Conservation (phyloP, 1,139 yeast species). For the Saccharomyces uvarum region DNA sequence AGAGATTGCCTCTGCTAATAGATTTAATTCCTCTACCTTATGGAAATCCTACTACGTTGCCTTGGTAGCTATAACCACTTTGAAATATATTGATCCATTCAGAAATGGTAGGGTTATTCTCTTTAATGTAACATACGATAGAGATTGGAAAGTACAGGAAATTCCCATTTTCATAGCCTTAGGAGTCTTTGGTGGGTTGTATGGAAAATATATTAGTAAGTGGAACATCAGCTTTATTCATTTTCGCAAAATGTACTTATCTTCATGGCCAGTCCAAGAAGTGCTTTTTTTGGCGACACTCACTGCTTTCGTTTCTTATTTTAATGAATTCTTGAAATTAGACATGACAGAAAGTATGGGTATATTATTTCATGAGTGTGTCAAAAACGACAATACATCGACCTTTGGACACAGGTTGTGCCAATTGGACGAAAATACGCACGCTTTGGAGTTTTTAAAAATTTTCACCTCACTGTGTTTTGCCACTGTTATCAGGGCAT, state of each 20-base stretch:
- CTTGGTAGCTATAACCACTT: constrained; percentile 73
- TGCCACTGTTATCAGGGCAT: constrained; percentile 68
- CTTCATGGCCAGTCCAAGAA: constrained; percentile 47
- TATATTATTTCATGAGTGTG: constrained; percentile 78
- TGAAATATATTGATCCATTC: constrained; percentile 76
- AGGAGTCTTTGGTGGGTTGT: constrained; percentile 87
- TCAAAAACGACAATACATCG: constrained; percentile 31
- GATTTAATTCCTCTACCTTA: constrained; percentile 67
- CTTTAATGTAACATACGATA: constrained; percentile 80
- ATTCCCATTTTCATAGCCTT: constrained; percentile 68
- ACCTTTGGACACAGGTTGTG: constrained; percentile 46
- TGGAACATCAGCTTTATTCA: constrained; percentile 72
- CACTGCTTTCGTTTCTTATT: constrained; percentile 74
- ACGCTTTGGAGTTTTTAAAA: constrained; percentile 21
- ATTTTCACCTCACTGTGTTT: constrained; percentile 46
- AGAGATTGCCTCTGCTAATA: constrained; percentile 35
- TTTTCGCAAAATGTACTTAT: constrained; percentile 64
- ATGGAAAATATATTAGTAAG: constrained; percentile 76
- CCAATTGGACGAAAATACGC: constrained; percentile 36
- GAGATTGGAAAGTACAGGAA: constrained; percentile 82
- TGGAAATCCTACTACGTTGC: constrained; percentile 93
- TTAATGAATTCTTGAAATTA: constrained; percentile 66
- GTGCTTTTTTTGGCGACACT: constrained; percentile 58
- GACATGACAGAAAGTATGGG: constrained; percentile 98
- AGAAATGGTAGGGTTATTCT: constrained; percentile 89